phyloP scores from a whole-genome alignment of 306 rosid species.

The Medicago arabica region DNA sequence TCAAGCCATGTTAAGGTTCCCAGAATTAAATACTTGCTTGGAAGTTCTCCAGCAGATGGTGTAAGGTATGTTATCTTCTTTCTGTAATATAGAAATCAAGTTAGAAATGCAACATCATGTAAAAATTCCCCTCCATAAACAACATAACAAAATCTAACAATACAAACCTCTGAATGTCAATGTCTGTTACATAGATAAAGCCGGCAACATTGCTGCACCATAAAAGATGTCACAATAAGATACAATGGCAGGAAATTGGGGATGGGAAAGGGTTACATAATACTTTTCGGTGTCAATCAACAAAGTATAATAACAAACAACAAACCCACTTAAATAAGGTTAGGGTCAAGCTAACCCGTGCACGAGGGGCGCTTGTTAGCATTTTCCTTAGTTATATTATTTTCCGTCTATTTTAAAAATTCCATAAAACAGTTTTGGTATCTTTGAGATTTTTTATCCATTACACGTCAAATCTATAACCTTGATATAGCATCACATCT shows the following conservation, averaged over 20 bases:
- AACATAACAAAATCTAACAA: conserved; percentile 5
- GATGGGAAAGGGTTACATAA: background rate
- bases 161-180: conserved; percentile 86
- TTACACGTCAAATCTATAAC: no score
- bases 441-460: no score
- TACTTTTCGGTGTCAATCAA: background rate
- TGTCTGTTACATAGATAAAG: conserved; percentile 78
- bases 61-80: conserved; percentile 88
- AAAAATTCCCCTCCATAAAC: conserved; percentile 14
- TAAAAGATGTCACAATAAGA: conserved; percentile 33
- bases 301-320: background rate
- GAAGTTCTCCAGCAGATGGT: conserved; percentile 91
- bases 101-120: conserved; percentile 37
- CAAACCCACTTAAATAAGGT: conserved; percentile 9
- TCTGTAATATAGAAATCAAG: conserved; percentile 56
- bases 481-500: no score
- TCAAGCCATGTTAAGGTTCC: conserved; percentile 91
- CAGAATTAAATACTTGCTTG: conserved; percentile 77
- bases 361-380: no score
- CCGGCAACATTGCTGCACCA: conserved; percentile 89
- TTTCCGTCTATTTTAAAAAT: no score
- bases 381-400: no score
- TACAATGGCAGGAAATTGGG: background rate
- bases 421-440: no score
- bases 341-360: no score